Evolutionary conservation across 257 asterid species (phyloP).

Genomic region (Solanum paucissectum): DNA sequence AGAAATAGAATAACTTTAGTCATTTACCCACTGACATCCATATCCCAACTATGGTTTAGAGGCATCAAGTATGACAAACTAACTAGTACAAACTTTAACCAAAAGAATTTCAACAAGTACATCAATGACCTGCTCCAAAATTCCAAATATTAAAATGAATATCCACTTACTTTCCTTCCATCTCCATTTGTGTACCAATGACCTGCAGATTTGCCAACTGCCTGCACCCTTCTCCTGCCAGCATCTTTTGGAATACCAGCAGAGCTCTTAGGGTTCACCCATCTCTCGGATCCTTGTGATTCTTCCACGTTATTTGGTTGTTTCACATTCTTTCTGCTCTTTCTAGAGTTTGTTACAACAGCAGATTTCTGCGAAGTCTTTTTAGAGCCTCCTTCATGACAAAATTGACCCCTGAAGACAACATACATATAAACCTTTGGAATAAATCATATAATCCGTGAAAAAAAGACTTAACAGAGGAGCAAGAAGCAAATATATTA

Average conservation of each 20-base stretch:
- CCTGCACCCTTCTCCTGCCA: conserved; percentile 77
- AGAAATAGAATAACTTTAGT: background rate
- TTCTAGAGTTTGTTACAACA: conserved; percentile 28
- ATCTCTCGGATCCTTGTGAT: conserved; percentile 36
- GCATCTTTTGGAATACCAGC: conserved; percentile 45
- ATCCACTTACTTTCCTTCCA: conserved; percentile 60
- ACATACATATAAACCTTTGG: background rate
- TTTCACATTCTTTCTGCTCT: conserved; percentile 31
- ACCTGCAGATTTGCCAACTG: conserved; percentile 55
- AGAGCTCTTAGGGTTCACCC: conserved; percentile 64
- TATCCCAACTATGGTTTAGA: background rate
- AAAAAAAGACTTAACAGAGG: background rate
- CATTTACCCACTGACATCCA: background rate
- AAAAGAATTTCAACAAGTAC: background rate
- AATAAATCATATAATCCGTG: background rate
- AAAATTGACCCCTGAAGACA: conserved; percentile 66
- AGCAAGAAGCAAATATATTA: conserved; percentile 9
- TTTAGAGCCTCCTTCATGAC: conserved; percentile 30
- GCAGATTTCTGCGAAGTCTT: conserved; percentile 11
- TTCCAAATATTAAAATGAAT: background rate
- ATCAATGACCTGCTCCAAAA: background rate
- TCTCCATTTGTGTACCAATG: conserved; percentile 59
- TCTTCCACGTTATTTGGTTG: conserved; percentile 19
- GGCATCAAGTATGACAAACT: background rate
- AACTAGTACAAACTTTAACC: background rate